Conservation (phyloP, 2,329 filamentous ascomycete species). For the Fusarium haematococcum region DNA sequence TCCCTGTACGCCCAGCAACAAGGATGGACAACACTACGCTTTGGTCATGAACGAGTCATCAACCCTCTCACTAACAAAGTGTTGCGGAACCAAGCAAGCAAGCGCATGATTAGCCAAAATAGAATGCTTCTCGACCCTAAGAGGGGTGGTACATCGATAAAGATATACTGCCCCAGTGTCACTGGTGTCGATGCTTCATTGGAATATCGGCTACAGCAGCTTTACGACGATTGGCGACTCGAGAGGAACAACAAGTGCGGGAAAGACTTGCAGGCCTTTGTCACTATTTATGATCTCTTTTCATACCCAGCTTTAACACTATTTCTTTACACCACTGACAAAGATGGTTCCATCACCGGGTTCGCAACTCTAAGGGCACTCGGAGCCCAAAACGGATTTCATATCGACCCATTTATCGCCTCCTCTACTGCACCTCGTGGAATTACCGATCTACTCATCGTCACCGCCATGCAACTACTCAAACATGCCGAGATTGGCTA, state of each 20-base stretch:
- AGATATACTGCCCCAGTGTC: neutral
- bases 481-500: constrained; percentile 9
- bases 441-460: constrained; percentile 10
- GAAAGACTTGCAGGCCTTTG: constrained; percentile 3
- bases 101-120: constrained; percentile 10
- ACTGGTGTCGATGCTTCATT: neutral
- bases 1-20: neutral
- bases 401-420: constrained; percentile 19
- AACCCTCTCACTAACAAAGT: constrained; percentile 16
- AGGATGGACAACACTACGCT: constrained; percentile 12
- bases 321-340: constrained; percentile 1
- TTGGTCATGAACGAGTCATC: constrained; percentile 7
- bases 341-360: constrained; percentile 2
- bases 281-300: constrained; percentile 12
- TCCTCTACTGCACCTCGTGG: constrained; percentile 3
- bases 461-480: constrained; percentile 1
- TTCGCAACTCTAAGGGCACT: constrained; percentile 16
- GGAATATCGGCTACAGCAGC: neutral
- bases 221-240: constrained; percentile 17
- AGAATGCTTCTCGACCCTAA: constrained; percentile 13
- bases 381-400: constrained; percentile 4
- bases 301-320: neutral
- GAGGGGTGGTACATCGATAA: neutral
- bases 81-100: constrained; percentile 4
- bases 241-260: neutral